Evolutionary conservation across 129 eudicot species (phyloP), one percentile per base, ranked within the genome.

Genomic region (Pittosporum tobira): DNA sequence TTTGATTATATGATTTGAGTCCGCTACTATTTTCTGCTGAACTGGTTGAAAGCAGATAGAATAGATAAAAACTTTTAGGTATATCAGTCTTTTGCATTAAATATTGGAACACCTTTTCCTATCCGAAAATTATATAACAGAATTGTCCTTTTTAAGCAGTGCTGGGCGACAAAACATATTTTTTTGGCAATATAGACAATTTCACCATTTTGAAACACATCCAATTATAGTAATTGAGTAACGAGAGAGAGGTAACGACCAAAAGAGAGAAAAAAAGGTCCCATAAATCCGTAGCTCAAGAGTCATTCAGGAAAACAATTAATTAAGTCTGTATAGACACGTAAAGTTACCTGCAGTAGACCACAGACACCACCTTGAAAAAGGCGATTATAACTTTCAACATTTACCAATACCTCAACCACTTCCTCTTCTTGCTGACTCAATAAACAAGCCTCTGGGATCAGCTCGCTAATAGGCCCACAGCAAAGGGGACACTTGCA

Each of bases 401-500:
- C 61, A 50, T 54, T 65, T 22, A 54, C 49, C 22, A 70, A 48
- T 24, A 70, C 69, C 37, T 65, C 61, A 23, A 44, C 20, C 20
- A 27, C 57, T 52, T 75, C 76, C 61, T 51, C 62, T 10, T 51
- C 60, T 21, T 66, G 60, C 24, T 29, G 68, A 26, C 29, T 23
- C 12, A 31, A 66, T 42, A 51, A 52, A 12, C 75, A 59, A 6
- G 13, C 48, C 44, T 68, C 73, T 16, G 67, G 63, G 24, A 50
- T 59, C 61, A 75, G 45, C 29, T 51, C 56, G 1, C 65, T 58
- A 3, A 75, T 75, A 9, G 13, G 61, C 25, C 65, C 24, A 36
- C 61, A 58, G 62, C 81, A 75, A 29, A 75, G 43, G 18, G 81
- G 76, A 34, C 81, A 75, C 59, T 70, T 75, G 66, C 81, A 75